These are phyloP conservation scores for Lactuca saligna DNA, from an alignment of 129 eudicot genomes.

Conservation along the genomic window DNA sequence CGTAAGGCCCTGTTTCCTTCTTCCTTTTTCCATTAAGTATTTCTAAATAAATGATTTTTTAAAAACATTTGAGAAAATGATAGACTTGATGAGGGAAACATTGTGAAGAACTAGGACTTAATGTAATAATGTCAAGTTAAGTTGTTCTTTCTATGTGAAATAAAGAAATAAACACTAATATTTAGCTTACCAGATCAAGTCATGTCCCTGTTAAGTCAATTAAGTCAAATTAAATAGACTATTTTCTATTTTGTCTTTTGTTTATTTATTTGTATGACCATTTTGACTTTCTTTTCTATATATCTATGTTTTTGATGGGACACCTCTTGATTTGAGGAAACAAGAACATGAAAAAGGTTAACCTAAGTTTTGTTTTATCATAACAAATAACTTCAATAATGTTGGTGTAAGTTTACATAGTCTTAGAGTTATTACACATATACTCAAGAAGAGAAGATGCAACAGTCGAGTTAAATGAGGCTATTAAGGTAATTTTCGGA, in stretches of 20 bases:
- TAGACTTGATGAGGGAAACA: too few relatives aligned
- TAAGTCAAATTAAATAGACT: too few relatives aligned
- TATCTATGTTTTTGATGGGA: slow-evolving; percentile 78
- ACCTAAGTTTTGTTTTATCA: not conserved
- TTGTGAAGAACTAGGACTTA: too few relatives aligned
- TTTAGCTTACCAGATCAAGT: too few relatives aligned
- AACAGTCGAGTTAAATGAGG: slow-evolving; percentile 59
- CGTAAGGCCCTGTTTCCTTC: slow-evolving; percentile 37
- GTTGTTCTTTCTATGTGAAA: too few relatives aligned
- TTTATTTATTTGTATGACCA: not conserved
- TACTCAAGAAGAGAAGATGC: slow-evolving; percentile 71
- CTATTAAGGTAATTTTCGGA: slow-evolving; percentile 54
- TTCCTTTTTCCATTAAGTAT: not conserved
- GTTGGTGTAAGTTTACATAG: not conserved
- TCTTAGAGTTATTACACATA: slow-evolving; percentile 36
- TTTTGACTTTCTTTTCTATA: slow-evolving; percentile 11
- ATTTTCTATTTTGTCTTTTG: too few relatives aligned
- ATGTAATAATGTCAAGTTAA: too few relatives aligned
- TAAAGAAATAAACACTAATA: too few relatives aligned
- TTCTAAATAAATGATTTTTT: too few relatives aligned
- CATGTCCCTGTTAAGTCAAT: too few relatives aligned
- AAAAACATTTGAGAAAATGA: too few relatives aligned
- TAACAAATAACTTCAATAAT: not conserved
- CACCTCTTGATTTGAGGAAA: slow-evolving; percentile 86
- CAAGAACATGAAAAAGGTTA: slow-evolving; percentile 94